Conservation (phyloP, 768 basidiomycete genomes). For the Lactifluus piperatus region DNA sequence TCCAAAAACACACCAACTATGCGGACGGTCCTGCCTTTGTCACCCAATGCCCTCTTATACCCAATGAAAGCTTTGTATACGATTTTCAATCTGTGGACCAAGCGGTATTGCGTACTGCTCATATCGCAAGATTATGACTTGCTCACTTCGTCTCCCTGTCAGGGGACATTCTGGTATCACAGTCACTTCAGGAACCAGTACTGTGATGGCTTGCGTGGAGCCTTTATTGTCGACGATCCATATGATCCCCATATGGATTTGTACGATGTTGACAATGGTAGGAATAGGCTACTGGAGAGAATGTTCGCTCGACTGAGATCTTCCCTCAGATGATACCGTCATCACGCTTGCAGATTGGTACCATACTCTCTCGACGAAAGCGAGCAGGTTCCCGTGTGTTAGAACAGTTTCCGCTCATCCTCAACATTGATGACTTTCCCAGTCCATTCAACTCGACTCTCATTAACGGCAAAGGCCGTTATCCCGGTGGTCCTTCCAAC, state of each 20-base stretch:
- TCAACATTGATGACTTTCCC: background rate
- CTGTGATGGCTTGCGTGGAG: constrained; percentile 37
- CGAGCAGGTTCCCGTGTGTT: background rate
- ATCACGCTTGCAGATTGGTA: constrained; percentile 40
- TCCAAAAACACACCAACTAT: constrained; percentile 17
- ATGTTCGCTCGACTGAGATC: background rate
- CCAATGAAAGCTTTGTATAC: constrained; percentile 33
- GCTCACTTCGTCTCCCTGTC: background rate
- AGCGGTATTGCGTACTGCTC: constrained; percentile 18
- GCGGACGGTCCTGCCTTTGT: constrained; percentile 25
- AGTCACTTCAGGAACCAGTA: constrained; percentile 34
- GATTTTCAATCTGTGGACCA: constrained; percentile 29
- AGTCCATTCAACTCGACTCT: constrained; percentile 30
- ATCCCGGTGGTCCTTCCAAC: constrained; percentile 14
- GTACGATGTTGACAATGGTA: constrained; percentile 29
- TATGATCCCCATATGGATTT: constrained; percentile 24
- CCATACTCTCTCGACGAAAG: constrained; percentile 13
- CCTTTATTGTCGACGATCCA: constrained; percentile 28
- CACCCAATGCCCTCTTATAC: constrained; percentile 35
- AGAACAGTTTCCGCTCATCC: rapidly evolving
- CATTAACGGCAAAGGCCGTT: constrained; percentile 44
- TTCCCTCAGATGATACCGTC: constrained; percentile 34
- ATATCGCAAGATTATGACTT: background rate
- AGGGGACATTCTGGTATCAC: constrained; percentile 34
- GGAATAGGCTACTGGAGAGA: background rate